phyloP scores from a whole-genome alignment of 345 rosid genomes.

The Excoecaria agallocha region DNA sequence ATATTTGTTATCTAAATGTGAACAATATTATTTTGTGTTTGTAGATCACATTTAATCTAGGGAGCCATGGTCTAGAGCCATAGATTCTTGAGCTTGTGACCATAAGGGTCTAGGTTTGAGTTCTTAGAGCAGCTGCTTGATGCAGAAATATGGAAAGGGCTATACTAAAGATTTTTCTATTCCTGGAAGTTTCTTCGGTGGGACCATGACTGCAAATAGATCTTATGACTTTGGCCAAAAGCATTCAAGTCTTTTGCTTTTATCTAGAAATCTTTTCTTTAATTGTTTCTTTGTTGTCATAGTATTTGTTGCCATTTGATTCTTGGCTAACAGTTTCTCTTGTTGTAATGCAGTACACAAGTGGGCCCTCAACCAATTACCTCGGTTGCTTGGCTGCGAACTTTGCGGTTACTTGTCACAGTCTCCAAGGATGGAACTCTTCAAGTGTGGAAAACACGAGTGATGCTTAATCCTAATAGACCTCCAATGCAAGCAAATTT shows the following conservation, averaged over 20 bases:
- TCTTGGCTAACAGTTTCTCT: background rate
- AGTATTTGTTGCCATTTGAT: background rate
- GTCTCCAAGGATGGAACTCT: slow-evolving; percentile 87
- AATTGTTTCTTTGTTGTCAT: background rate
- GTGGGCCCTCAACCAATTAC: slow-evolving; percentile 93
- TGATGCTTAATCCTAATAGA: slow-evolving; percentile 71
- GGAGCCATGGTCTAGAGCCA: no score
- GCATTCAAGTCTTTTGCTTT: background rate
- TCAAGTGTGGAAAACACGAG: slow-evolving; percentile 93
- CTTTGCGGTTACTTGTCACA: slow-evolving; percentile 76
- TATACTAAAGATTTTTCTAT: background rate
- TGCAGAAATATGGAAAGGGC: background rate
- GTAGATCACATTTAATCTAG: background rate
- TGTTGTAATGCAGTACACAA: slow-evolving; percentile 53
- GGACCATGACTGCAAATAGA: background rate
- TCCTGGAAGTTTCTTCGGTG: background rate
- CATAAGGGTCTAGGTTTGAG: no score
- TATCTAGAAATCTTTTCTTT: no score
- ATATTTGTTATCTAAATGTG: background rate
- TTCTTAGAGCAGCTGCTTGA: background rate
- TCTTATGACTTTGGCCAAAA: background rate
- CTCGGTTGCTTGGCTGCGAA: slow-evolving; percentile 83
- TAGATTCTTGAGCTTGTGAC: background rate
- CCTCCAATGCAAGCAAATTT: slow-evolving; percentile 91
- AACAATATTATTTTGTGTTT: background rate